Conservation (phyloP, 1,284 basidiomycete genomes). For the Salmacisia buchloeana region DNA sequence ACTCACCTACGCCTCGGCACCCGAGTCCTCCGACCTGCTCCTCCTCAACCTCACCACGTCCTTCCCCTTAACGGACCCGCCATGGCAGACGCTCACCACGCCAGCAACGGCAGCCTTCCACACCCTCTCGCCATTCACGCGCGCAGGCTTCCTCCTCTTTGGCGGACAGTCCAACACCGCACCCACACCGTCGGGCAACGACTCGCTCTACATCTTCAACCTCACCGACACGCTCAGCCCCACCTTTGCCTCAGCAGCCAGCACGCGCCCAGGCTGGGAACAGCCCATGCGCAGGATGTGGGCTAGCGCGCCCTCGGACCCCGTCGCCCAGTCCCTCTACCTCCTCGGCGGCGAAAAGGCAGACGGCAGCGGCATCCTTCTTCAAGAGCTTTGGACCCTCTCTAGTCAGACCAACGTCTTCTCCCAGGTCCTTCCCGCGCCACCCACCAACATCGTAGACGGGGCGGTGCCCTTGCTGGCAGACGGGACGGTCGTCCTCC, state of each 20-base stretch:
- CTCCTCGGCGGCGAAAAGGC: constrained; percentile 39
- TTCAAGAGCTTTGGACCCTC: constrained; percentile 31
- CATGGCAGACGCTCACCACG: constrained; percentile 24
- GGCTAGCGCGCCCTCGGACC: constrained; percentile 30
- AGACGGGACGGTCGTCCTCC: constrained; percentile 34
- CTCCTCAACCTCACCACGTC: constrained; percentile 26
- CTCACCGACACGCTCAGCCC: constrained; percentile 16
- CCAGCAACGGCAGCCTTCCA: constrained; percentile 22
- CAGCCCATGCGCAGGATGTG: constrained; percentile 38
- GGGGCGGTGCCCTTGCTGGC: constrained; percentile 36
- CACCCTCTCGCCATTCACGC: constrained; percentile 33
- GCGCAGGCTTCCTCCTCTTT: constrained; percentile 28
- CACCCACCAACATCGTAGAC: constrained; percentile 24
- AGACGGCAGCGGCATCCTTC: constrained; percentile 28
- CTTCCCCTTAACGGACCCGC: constrained; percentile 24
- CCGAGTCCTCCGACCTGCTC: constrained; percentile 28
- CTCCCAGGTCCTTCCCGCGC: constrained; percentile 14
- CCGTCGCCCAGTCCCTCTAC: constrained; percentile 22
- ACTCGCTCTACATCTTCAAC: constrained; percentile 32
- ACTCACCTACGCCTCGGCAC: constrained; percentile 37
- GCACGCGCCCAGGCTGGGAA: constrained; percentile 18
- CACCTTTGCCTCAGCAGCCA: neutral
- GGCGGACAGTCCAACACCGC: constrained; percentile 28
- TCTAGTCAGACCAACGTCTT: constrained; percentile 11
- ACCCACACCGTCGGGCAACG: constrained; percentile 29